These are phyloP conservation scores for Boletus subcaerulescens DNA, from an alignment of 768 basidiomycete genomes.

Conservation along the genomic window DNA sequence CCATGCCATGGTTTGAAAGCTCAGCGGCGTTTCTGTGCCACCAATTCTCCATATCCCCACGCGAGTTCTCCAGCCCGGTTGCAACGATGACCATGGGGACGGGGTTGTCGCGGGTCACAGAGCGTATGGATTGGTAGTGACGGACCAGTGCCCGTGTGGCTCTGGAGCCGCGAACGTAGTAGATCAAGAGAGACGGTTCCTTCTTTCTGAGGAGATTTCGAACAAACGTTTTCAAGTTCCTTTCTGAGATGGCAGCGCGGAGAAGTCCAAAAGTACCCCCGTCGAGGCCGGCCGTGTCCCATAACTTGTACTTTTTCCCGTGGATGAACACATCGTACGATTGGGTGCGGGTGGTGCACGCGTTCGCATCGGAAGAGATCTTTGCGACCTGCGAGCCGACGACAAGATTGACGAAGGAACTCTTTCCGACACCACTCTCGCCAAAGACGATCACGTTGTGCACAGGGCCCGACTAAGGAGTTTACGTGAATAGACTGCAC, in stretches of 20 bases:
- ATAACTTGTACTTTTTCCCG: slow-evolving; percentile 23
- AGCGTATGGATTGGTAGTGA: slow-evolving; percentile 37
- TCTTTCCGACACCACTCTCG: slow-evolving; percentile 43
- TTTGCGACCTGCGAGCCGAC: slow-evolving; percentile 26
- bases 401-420: slow-evolving; percentile 43
- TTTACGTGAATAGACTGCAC: background rate
- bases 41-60: slow-evolving; percentile 34
- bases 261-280: slow-evolving; percentile 28
- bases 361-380: slow-evolving; percentile 31
- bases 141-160: slow-evolving; percentile 36
- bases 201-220: slow-evolving; percentile 30
- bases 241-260: slow-evolving; percentile 22
- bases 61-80: slow-evolving; percentile 38
- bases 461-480: background rate
- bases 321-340: slow-evolving; percentile 25
- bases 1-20: slow-evolving; percentile 23
- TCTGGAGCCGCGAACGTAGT: slow-evolving; percentile 39
- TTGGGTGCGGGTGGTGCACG: slow-evolving; percentile 34
- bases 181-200: slow-evolving; percentile 41
- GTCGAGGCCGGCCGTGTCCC: slow-evolving; percentile 37
- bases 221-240: slow-evolving; percentile 32
- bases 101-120: slow-evolving; percentile 26
- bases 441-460: slow-evolving; percentile 44
- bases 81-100: slow-evolving; percentile 40
- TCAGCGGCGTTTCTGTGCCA: slow-evolving; percentile 28